phyloP scores from a whole-genome alignment of 768 basidiomycete genomes.

The Hydnum rufescens region DNA sequence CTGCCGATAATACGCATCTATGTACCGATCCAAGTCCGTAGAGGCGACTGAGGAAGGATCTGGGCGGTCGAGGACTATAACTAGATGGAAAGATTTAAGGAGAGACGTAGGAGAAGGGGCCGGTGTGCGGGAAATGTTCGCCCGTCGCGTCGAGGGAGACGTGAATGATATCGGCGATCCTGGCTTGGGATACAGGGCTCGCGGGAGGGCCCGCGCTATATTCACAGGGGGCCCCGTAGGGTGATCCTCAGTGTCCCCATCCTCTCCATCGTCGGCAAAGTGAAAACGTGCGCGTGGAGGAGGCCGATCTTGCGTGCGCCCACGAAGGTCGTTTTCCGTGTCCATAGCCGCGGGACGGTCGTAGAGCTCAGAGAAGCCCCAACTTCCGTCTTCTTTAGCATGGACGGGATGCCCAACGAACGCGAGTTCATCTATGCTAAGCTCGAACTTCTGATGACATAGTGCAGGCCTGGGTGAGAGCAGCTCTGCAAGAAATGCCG shows the following conservation, averaged over 20 bases:
- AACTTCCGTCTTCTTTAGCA: slow-evolving; percentile 46
- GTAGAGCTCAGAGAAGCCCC: slow-evolving; percentile 30
- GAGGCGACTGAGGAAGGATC: slow-evolving; percentile 74
- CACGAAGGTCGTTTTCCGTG: slow-evolving; percentile 7
- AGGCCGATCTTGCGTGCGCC: slow-evolving; percentile 5
- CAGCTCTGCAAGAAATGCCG: slow-evolving; percentile 62
- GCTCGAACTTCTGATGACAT: slow-evolving; percentile 89
- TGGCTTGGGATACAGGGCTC: neutral
- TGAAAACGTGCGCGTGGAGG: neutral
- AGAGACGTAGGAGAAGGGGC: neutral
- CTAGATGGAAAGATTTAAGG: slow-evolving; percentile 47
- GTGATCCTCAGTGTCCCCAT: neutral
- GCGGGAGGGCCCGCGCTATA: no score
- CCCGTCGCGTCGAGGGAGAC: neutral
- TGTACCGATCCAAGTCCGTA: slow-evolving; percentile 56
- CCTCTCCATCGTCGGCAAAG: neutral
- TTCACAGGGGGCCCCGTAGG: no score
- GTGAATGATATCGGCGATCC: neutral
- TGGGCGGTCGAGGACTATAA: slow-evolving; percentile 72
- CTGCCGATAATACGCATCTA: slow-evolving; percentile 77
- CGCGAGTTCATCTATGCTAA: slow-evolving; percentile 75
- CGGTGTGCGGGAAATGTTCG: neutral
- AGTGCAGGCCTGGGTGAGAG: slow-evolving; percentile 57
- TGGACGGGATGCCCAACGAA: slow-evolving; percentile 93
- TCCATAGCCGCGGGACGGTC: slow-evolving; percentile 7